A percentile compares a stretch with the other conserved stretches of the same genome.
Evolutionary conservation across 805 yeast species (phyloP).

Genomic region (Candida nonsorbophila): DNA sequence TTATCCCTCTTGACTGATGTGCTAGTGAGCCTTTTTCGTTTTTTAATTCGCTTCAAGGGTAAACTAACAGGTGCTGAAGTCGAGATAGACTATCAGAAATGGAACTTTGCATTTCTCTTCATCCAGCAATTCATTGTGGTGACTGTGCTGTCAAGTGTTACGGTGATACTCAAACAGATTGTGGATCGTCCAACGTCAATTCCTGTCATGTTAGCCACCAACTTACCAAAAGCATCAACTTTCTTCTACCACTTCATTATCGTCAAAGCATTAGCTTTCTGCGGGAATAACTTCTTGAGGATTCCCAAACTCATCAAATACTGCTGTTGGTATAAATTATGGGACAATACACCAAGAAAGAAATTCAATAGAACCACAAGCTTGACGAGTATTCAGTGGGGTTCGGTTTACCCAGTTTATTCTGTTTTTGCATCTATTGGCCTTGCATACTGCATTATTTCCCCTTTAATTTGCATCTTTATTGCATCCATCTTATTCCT

Average conservation of each 20-base stretch:
- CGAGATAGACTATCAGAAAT: conserved; percentile 67
- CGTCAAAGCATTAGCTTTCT: conserved; percentile 68
- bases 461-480: conserved; percentile 70
- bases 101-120: conserved; percentile 75
- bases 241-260: conserved; percentile 78
- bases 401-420: conserved; percentile 69
- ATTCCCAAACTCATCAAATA: conserved; percentile 44
- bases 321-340: conserved; percentile 24
- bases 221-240: conserved; percentile 80
- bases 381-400: conserved; percentile 61
- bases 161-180: conserved; percentile 55
- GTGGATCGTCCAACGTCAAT: conserved; percentile 68
- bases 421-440: conserved; percentile 78
- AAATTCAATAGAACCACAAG: conserved; percentile 40
- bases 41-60: conserved; percentile 51
- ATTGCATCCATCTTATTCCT: conserved; percentile 49
- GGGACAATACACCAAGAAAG: conserved; percentile 60
- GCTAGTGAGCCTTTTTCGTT: conserved; percentile 55
- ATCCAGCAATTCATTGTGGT: conserved; percentile 82
- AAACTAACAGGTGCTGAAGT: conserved; percentile 55
- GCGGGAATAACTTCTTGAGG: conserved; percentile 68
- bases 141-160: conserved; percentile 75
- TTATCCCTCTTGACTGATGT: conserved; percentile 58
- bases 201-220: conserved; percentile 66
- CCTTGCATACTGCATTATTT: conserved; percentile 68